These are phyloP conservation scores for Pinus tabuliformis DNA, from an alignment of 75 land plant genomes.

Conservation along the genomic window DNA sequence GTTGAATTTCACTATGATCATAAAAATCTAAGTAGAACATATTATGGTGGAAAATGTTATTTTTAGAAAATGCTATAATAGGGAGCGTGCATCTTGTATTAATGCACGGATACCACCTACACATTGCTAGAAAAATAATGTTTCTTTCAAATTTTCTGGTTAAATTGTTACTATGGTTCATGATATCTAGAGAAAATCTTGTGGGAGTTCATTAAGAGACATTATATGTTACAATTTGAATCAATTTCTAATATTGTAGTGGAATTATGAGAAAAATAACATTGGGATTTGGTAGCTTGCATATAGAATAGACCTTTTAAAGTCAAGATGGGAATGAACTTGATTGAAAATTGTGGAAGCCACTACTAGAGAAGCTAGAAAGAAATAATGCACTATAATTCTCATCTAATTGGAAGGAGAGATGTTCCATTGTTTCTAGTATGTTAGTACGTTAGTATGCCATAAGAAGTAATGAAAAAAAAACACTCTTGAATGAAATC, in stretches of 20 bases:
- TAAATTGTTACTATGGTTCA: no score
- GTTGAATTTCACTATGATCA: no score
- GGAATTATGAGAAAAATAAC: no score
- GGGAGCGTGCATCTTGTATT: no score
- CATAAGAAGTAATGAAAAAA: background rate
- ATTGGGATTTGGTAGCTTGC: background rate
- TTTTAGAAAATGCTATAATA: no score
- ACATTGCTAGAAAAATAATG: no score
- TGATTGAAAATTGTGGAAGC: background rate
- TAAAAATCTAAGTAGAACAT: no score
- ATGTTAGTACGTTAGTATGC: background rate
- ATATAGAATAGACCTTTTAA: background rate
- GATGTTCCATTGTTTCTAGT: background rate
- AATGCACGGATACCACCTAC: no score
- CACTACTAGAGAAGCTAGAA: background rate
- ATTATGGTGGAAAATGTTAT: no score
- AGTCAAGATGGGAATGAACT: background rate
- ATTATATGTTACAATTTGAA: background rate
- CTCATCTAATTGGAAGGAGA: background rate
- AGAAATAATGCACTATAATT: background rate
- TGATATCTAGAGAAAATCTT: no score
- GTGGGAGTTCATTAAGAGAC: no score
- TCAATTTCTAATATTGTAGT: background rate
- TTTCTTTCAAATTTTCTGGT: no score
- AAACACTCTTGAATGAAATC: background rate